Evolutionary conservation across 2,329 filamentous ascomycete species (phyloP).

Genomic region (Dactylellina parvicollis): DNA sequence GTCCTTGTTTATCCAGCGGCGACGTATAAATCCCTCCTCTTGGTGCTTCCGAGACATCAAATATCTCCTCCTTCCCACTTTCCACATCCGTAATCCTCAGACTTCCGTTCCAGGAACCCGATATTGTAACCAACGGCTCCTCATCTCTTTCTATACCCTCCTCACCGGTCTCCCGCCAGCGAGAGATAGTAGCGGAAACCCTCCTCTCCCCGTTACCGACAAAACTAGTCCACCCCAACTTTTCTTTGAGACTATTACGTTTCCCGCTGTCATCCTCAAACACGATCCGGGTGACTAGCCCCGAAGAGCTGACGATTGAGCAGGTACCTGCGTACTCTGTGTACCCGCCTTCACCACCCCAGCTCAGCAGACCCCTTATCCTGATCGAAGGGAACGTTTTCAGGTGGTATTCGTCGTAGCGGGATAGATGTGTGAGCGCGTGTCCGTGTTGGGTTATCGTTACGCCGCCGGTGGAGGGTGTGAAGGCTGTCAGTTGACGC

Average conservation of each 20-base stretch:
- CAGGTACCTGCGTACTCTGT: conserved; percentile 12
- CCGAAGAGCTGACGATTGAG: conserved; percentile 8
- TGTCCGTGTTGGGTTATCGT: conserved; percentile 19
- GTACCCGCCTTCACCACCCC: not conserved
- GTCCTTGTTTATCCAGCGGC: conserved; percentile 1
- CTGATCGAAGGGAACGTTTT: not conserved
- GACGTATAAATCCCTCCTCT: not conserved
- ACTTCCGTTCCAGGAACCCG: conserved; percentile 7
- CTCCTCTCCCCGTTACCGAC: not conserved
- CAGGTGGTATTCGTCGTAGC: conserved; percentile 15
- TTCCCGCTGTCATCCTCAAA: conserved; percentile 1
- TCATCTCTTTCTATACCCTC: not conserved
- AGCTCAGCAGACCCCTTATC: not conserved
- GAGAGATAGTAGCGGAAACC: conserved; percentile 9
- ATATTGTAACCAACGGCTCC: conserved; percentile 1
- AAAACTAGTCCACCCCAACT: not conserved
- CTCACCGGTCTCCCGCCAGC: not conserved
- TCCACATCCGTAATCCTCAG: not conserved
- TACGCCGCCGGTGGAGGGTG: conserved; percentile 7
- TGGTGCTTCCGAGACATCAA: not conserved
- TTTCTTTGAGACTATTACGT: not conserved
- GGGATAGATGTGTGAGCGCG: not conserved
- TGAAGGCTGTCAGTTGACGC: conserved; percentile 6
- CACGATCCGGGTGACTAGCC: conserved; percentile 7
- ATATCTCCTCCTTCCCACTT: conserved; percentile 13